phyloP scores from a whole-genome alignment of 1,284 basidiomycete genomes.

The Tausonia pullulans region DNA sequence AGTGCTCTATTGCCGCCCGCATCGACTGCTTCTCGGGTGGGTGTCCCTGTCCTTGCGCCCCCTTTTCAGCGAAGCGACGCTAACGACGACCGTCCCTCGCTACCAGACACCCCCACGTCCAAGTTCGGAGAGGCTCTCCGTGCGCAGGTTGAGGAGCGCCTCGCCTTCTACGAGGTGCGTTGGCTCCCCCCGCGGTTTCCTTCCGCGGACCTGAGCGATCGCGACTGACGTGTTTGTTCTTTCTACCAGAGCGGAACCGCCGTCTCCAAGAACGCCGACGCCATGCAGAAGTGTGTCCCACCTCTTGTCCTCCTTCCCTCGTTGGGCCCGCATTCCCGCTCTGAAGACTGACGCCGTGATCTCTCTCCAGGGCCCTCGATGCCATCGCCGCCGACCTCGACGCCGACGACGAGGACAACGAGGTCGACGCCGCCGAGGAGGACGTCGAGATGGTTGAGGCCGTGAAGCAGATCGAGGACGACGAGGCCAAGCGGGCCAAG shows the following conservation, averaged over 20 bases:
- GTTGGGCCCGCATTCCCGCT: no score
- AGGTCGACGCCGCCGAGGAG: constrained; percentile 42
- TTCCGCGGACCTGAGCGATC: not conserved
- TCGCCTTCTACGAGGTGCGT: constrained; percentile 74
- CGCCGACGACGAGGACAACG: constrained; percentile 57
- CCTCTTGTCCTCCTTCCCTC: no score
- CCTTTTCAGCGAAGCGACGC: not conserved
- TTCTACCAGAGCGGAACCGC: constrained; percentile 50
- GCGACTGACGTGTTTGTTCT: not conserved
- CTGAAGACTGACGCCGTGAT: no score
- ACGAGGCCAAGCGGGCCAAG: constrained; percentile 31
- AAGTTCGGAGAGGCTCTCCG: constrained; percentile 93
- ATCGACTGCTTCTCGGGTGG: constrained; percentile 93
- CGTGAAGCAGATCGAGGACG: constrained; percentile 28
- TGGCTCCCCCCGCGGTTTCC: not conserved
- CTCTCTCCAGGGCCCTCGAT: constrained; percentile 47
- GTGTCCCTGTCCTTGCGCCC: constrained; percentile 20
- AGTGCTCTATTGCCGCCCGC: constrained; percentile 93
- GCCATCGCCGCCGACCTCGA: constrained; percentile 56
- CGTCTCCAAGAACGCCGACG: constrained; percentile 75
- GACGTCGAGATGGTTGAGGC: constrained; percentile 47
- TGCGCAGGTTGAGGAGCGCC: constrained; percentile 88
- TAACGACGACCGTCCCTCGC: not conserved
- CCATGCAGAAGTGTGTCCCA: constrained; percentile 52
- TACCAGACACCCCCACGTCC: constrained; percentile 65